These are phyloP conservation scores for Chlorociboria aeruginascens DNA, from an alignment of 495 filamentous ascomycete genomes.

Conservation along the genomic window DNA sequence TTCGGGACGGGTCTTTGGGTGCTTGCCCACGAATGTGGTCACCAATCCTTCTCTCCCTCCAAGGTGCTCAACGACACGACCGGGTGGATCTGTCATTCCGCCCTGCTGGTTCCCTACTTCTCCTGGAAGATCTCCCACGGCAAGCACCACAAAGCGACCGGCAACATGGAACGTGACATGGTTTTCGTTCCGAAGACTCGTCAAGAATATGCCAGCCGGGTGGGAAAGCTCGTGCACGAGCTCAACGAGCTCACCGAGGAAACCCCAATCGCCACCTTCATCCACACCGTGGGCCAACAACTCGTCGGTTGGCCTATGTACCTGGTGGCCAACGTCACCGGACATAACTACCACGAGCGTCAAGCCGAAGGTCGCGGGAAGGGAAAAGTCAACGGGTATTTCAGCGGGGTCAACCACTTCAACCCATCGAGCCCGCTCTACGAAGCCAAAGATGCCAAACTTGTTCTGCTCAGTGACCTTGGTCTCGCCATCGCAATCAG, in stretches of 20 bases:
- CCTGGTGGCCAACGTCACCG: slow-evolving; percentile 76
- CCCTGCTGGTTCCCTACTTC: slow-evolving; percentile 77
- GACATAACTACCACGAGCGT: slow-evolving; percentile 82
- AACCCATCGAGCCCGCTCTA: slow-evolving; percentile 77
- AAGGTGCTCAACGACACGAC: slow-evolving; percentile 74
- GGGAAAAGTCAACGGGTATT: slow-evolving; percentile 78
- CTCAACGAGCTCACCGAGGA: slow-evolving; percentile 84
- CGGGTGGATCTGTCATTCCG: slow-evolving; percentile 74
- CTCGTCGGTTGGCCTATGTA: slow-evolving; percentile 85
- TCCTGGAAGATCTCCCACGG: slow-evolving; percentile 90
- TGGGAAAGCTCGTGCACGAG: slow-evolving; percentile 64
- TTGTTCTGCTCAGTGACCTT: slow-evolving; percentile 75
- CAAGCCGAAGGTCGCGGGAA: slow-evolving; percentile 78
- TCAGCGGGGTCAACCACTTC: slow-evolving; percentile 88
- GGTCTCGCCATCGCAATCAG: slow-evolving; percentile 50
- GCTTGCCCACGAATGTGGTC: slow-evolving; percentile 78
- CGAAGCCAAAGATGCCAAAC: slow-evolving; percentile 74
- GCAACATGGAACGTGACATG: slow-evolving; percentile 93
- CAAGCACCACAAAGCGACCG: slow-evolving; percentile 94
- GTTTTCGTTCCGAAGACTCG: slow-evolving; percentile 88
- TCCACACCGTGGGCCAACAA: slow-evolving; percentile 69
- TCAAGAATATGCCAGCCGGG: slow-evolving; percentile 54
- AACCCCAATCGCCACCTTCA: slow-evolving; percentile 72
- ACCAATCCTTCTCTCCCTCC: slow-evolving; percentile 75
- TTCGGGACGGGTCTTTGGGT: slow-evolving; percentile 77